Percentiles rank a stretch among this genome's conserved stretches.
Evolutionary conservation across 2,329 filamentous ascomycete species (phyloP).

Genomic region (Fusarium neocosmosporiellum): DNA sequence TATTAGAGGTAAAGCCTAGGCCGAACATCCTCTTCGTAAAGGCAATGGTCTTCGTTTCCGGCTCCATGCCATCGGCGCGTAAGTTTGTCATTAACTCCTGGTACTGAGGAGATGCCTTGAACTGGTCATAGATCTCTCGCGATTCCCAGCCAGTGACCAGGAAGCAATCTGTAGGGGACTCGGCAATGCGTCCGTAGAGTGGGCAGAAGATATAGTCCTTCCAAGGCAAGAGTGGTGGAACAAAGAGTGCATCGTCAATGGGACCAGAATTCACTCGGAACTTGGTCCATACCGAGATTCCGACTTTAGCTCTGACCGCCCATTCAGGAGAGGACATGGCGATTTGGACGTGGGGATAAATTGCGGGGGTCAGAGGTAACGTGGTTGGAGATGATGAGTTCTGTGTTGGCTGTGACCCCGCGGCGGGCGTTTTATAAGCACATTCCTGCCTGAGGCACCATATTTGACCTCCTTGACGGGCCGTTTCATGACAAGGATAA

Average conservation of each 20-base stretch:
- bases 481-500: background rate
- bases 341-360: background rate
- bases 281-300: constrained; percentile 3
- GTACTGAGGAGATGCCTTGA: constrained; percentile 3
- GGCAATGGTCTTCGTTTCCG: background rate
- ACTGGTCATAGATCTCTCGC: background rate
- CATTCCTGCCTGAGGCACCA: background rate
- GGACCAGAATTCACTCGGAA: background rate
- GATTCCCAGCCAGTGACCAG: background rate
- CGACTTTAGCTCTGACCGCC: background rate
- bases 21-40: background rate
- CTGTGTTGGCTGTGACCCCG: background rate
- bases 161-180: constrained; percentile 1
- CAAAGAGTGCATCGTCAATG: background rate
- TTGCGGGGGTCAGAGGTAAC: too few species aligned
- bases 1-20: background rate
- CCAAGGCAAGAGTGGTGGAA: background rate
- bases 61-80: background rate
- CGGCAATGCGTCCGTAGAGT: background rate
- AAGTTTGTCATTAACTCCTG: constrained; percentile 6
- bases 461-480: background rate
- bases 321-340: background rate
- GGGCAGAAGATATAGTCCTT: background rate
- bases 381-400: background rate
- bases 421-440: background rate